Conservation (phyloP, 768 basidiomycete genomes). For the Collybia sp. region DNA sequence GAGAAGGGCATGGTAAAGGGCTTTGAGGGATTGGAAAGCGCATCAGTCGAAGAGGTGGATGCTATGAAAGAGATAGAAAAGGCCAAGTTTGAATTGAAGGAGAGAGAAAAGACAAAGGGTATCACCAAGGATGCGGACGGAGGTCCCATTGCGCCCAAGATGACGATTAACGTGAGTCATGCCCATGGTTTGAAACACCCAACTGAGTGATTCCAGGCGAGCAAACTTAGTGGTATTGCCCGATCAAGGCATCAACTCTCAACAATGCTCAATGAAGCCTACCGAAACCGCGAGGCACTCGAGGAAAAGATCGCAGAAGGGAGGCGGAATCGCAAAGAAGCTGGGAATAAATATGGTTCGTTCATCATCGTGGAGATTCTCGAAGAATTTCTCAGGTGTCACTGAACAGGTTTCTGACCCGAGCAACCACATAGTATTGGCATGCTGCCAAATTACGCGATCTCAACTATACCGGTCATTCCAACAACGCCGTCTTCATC, state of each 20-base stretch:
- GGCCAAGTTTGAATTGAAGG: constrained; percentile 69
- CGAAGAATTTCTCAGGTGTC: too few relatives aligned
- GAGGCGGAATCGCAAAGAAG: constrained; percentile 79
- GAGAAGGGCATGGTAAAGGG: constrained; percentile 67
- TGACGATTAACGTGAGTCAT: constrained; percentile 73
- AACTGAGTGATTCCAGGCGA: constrained; percentile 40
- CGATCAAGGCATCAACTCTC: constrained; percentile 74
- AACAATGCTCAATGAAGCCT: constrained; percentile 78
- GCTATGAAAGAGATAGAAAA: constrained; percentile 74
- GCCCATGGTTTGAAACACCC: background rate
- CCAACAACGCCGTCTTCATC: constrained; percentile 57
- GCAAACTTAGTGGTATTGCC: constrained; percentile 67
- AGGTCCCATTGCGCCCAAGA: constrained; percentile 63
- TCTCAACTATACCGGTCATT: constrained; percentile 54
- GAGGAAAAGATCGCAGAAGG: constrained; percentile 85
- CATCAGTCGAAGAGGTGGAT: constrained; percentile 55
- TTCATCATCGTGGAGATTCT: constrained; percentile 1
- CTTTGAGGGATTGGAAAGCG: constrained; percentile 59
- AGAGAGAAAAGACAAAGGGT: constrained; percentile 72
- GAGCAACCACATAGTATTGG: too few relatives aligned
- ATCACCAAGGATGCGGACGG: constrained; percentile 57
- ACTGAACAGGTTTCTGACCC: constrained; percentile 23
- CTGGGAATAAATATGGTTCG: constrained; percentile 88
- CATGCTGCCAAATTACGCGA: constrained; percentile 4
- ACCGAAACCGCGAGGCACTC: constrained; percentile 74